phyloP scores from a whole-genome alignment of 106 monocot species.

The Cymbidium sinense region DNA sequence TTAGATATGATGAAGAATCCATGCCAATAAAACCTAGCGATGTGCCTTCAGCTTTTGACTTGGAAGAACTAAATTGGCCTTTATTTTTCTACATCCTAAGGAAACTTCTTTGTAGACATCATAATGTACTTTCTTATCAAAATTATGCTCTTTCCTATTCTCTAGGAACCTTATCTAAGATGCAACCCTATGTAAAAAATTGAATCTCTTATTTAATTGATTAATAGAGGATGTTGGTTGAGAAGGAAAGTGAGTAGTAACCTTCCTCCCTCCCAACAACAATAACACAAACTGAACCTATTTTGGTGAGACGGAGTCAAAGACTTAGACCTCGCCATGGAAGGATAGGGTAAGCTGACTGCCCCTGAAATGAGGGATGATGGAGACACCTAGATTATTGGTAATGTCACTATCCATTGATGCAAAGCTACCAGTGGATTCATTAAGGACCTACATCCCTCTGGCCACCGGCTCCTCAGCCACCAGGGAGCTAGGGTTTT shows the following conservation, averaged over 20 bases:
- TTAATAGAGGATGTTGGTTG: constrained; percentile 32
- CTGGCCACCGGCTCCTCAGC: not conserved
- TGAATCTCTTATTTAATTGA: constrained; percentile 37
- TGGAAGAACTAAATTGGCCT: constrained; percentile 71
- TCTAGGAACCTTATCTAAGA: constrained; percentile 65
- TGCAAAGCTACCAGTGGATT: not conserved
- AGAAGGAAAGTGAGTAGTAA: constrained; percentile 20
- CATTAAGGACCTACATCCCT: constrained; percentile 2
- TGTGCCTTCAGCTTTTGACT: constrained; percentile 55
- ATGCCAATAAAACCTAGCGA: constrained; percentile 20
- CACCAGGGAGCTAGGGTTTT: constrained; percentile 3
- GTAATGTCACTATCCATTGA: not conserved
- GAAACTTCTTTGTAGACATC: constrained; percentile 64
- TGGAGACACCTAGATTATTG: not conserved
- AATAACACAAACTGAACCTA: constrained; percentile 70
- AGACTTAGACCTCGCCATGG: constrained; percentile 79
- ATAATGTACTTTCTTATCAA: constrained; percentile 64
- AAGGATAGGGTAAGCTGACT: constrained; percentile 79
- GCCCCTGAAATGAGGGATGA: constrained; percentile 15
- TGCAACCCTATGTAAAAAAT: constrained; percentile 62
- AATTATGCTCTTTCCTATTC: constrained; percentile 73
- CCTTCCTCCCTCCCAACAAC: constrained; percentile 49
- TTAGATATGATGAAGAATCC: constrained; percentile 49
- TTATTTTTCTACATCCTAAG: constrained; percentile 72
- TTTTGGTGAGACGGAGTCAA: constrained; percentile 66